A percentile compares a stretch with the other conserved stretches of the same genome.
phyloP scores from a whole-genome alignment of 2,329 filamentous ascomycete species.

The Xylariaceae sp. region DNA sequence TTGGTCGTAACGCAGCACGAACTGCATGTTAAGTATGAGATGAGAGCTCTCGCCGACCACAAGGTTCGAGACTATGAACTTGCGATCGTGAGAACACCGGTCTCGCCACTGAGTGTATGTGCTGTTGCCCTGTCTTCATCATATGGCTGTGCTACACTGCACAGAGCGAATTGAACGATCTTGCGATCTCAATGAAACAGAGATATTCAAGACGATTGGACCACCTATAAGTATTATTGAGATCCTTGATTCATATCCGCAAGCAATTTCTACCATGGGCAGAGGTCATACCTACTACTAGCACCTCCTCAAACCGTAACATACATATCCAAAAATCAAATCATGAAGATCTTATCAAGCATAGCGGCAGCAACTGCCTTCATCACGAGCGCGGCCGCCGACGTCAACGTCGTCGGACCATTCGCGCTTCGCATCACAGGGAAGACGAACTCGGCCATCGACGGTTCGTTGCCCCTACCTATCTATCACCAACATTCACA shows the following conservation, averaged over 20 bases:
- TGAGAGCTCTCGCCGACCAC: not conserved
- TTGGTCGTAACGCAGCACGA: not conserved
- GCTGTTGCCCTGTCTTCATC: not conserved
- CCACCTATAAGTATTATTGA: slow-evolving; percentile 14
- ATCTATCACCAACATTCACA: not conserved
- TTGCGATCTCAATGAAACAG: not conserved
- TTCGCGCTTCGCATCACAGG: slow-evolving; percentile 26
- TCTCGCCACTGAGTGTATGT: not conserved
- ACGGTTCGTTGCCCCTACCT: slow-evolving; percentile 18
- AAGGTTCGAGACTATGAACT: not conserved
- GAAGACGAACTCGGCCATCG: slow-evolving; percentile 12
- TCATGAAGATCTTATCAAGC: slow-evolving; percentile 8
- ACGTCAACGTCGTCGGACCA: slow-evolving; percentile 19
- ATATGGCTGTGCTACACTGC: not conserved
- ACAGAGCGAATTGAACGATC: not conserved
- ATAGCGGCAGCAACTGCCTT: not conserved
- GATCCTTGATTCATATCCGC: not conserved
- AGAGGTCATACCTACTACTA: not conserved
- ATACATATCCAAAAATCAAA: not conserved
- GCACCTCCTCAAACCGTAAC: not conserved
- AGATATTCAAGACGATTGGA: not conserved
- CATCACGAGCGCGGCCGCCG: not conserved
- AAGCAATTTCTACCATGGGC: not conserved
- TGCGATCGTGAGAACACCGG: slow-evolving; percentile 8
- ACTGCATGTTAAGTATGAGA: not conserved